These are phyloP conservation scores for Plectranthus barbatus DNA, from an alignment of 257 asterid genomes.

Conservation along the genomic window DNA sequence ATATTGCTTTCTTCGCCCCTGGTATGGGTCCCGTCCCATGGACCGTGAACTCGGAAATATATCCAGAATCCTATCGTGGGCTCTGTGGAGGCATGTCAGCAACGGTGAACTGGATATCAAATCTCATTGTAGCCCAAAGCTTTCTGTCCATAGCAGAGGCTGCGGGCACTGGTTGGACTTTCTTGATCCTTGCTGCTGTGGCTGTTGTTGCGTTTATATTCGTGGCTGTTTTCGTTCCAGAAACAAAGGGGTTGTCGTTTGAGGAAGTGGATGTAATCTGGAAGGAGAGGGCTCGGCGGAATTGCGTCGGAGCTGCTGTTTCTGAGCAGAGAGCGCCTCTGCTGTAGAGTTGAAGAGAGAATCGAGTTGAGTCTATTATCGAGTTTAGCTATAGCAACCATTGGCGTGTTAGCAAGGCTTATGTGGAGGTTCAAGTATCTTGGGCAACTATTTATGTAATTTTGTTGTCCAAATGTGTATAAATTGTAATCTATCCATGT, in stretches of 20 bases:
- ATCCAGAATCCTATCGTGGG: slow-evolving; percentile 79
- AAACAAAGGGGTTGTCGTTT: slow-evolving; percentile 82
- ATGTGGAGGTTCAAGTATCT: no score
- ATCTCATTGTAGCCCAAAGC: slow-evolving; percentile 73
- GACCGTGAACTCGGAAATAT: slow-evolving; percentile 88
- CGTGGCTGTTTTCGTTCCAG: slow-evolving; percentile 62
- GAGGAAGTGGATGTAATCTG: slow-evolving; percentile 79
- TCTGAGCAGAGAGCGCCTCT: slow-evolving; percentile 30
- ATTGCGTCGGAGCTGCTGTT: slow-evolving; percentile 3
- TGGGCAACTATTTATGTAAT: neutral
- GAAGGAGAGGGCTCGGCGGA: slow-evolving; percentile 66
- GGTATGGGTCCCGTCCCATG: slow-evolving; percentile 98
- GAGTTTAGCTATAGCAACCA: neutral
- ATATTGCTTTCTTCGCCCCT: slow-evolving; percentile 72
- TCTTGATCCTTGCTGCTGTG: slow-evolving; percentile 61
- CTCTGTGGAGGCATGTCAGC: slow-evolving; percentile 95
- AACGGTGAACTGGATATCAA: slow-evolving; percentile 86
- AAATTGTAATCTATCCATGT: neutral
- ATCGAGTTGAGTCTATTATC: neutral
- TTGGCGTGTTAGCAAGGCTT: neutral
- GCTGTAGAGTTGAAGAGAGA: slow-evolving; percentile 15
- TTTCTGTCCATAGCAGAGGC: slow-evolving; percentile 65
- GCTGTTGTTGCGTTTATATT: slow-evolving; percentile 63
- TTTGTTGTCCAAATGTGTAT: neutral
- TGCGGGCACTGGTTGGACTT: slow-evolving; percentile 57